Evolutionary conservation across 306 rosid genomes (phyloP), one percentile per base, ranked within the genome.

Genomic region (Cucurbita maxima): DNA sequence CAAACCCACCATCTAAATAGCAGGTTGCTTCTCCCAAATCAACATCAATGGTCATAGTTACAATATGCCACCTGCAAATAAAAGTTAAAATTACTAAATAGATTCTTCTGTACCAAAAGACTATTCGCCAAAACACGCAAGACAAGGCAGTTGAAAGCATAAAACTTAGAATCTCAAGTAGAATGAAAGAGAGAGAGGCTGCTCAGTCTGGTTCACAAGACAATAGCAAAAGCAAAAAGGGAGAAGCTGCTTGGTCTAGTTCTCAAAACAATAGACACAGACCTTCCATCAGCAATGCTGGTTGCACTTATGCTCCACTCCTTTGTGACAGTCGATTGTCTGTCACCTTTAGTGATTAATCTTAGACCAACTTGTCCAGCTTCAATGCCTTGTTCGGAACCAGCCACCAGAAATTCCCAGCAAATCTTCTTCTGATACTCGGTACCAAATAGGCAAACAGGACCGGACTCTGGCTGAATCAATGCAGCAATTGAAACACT

Each of bases 311-410:
- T 87, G 79, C 96, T 91, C 99, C 99, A 95, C 76, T 95, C 99
- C 82, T 83, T 95, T 63, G 93, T 89, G 56, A 88, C 96, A 44
- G 96, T 95, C 62, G 96, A 90, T 76, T 95, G 99, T 76, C 97
- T 91, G 77, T 95, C 99, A 70, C 99, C 96, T 83, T 95, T 91
- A 36, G 96, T 91, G 77, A 95, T 95, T 85, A 95, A 85, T 84
- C 99, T 80, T 77, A 95, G 92, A 79, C 97, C 99, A 84, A 95
- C 99, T 84, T 91, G 99, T 73, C 99, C 99, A 66, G 99, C 99
- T 82, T 95, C 99, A 76, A 91, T 89, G 62, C 97, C 99, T 84
- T 95, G 99, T 82, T 95, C 99, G 68, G 96, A 87, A 83, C 99
- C 99, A 72, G 97, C 97, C 45, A 95, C 99, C 58, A 95, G 84